Evolutionary conservation across 2,329 filamentous ascomycete species (phyloP), one percentile per base, ranked within the genome.

Genomic region (Amylocarpus encephaloides): DNA sequence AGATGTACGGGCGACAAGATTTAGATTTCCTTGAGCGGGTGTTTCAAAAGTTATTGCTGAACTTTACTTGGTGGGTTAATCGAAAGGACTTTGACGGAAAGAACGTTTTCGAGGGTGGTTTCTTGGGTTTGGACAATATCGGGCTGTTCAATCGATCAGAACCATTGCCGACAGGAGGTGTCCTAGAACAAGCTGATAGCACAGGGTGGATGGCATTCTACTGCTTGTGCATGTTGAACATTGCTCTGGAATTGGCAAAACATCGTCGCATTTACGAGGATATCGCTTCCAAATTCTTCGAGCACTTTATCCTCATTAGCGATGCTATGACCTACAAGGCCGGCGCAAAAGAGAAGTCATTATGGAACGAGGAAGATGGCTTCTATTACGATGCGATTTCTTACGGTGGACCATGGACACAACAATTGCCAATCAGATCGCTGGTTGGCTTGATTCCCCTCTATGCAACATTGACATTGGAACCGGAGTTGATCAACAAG

Each of bases 1-100:
- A 97, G 73, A 82, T 97, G 75, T 97, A 96, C 62, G 93, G 92
- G 36, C 83, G 88, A 32, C 89, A 96, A 65, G 92, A 97, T 66
- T 75, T 96, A 30, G 93, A 97, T 69, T 97, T 96, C 70, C 77
- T 97, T 9, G 92, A 97, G 73, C 82, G 92, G 16, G 90, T 96
- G 4, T 97, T 97, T 74, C 93, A 97, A 66, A 97, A 97, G 69
- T 71, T 97, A 53, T 74, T 97, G 19, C 76, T 97, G 56, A 97
- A 97, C 72, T 97, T 97, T 68, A 97, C 93, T 3, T 97, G 93
- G 93, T 97, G 92, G 92, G 92, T 96, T 16, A 97, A 97, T 67
- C 86, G 92, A 51, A 97, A 97, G 70, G 92, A 97, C 62, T 78
- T 79, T 10, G 88, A 95, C 9, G 92, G 90, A 62, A 97, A 97